Percentiles rank a stretch among this genome's conserved stretches.
These are phyloP conservation scores for Globisporangium apiculatum DNA, from an alignment of 352 stramenopile species.

Conservation along the genomic window DNA sequence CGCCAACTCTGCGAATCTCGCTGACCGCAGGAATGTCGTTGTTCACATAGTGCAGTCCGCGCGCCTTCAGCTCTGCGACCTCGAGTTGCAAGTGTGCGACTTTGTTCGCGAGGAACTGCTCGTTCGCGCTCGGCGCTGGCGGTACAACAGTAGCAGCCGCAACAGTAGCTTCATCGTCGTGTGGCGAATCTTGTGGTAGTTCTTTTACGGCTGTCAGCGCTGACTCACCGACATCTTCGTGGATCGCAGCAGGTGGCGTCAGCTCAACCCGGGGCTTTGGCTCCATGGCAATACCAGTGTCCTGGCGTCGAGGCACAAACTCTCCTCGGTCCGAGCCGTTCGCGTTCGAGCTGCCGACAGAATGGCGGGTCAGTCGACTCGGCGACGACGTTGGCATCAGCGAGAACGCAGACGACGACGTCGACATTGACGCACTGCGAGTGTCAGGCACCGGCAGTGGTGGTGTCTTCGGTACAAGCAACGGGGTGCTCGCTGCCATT, in stretches of 20 bases:
- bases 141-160: no score
- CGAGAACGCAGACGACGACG: slow-evolving; percentile 6
- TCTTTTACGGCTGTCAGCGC: not conserved
- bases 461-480: not conserved
- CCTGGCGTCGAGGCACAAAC: not conserved
- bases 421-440: not conserved
- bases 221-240: slow-evolving; percentile 1
- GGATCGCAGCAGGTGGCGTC: not conserved
- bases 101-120: slow-evolving; percentile 24
- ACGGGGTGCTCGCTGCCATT: slow-evolving; percentile 2
- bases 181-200: no score
- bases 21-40: not conserved
- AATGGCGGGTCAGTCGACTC: slow-evolving; percentile 4
- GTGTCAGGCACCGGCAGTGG: not conserved
- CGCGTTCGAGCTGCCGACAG: not conserved
- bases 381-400: slow-evolving; percentile 6
- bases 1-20: not conserved
- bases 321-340: not conserved
- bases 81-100: slow-evolving; percentile 24
- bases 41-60: not conserved
- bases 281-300: not conserved
- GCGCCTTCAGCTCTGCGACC: slow-evolving; percentile 11
- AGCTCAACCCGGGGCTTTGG: slow-evolving; percentile 1
- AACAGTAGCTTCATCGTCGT: no score
- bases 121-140: slow-evolving; percentile 14